Percentiles rank a stretch among this genome's conserved stretches.
These are phyloP conservation scores for Lophiostoma macrostomum DNA, from an alignment of 495 filamentous ascomycete species.

Conservation along the genomic window DNA sequence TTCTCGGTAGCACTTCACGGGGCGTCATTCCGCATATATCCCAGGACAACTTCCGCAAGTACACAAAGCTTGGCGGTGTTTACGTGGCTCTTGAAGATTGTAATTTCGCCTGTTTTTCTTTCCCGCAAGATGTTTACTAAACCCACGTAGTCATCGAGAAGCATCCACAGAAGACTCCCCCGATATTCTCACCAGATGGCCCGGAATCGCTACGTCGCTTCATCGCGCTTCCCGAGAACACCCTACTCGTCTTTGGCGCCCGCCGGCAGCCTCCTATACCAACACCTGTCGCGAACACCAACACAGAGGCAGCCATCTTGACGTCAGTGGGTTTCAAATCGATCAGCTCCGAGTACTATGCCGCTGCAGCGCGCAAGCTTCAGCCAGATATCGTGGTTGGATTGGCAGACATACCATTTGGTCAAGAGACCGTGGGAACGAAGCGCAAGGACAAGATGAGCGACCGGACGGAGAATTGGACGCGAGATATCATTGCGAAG, in stretches of 20 bases:
- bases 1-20: conserved; percentile 72
- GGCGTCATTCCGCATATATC: conserved; percentile 83
- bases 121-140: conserved; percentile 15
- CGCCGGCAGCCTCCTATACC: conserved; percentile 73
- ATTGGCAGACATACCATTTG: conserved; percentile 69
- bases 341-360: conserved; percentile 66
- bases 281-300: conserved; percentile 69
- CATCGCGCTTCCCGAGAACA: conserved; percentile 55
- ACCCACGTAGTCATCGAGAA: conserved; percentile 66
- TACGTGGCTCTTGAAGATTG: conserved; percentile 93
- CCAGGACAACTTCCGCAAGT: conserved; percentile 71
- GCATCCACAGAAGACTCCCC: conserved; percentile 50
- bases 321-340: conserved; percentile 79
- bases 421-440: conserved; percentile 51
- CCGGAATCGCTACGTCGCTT: conserved; percentile 63
- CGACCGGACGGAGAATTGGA: conserved; percentile 74
- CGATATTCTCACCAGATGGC: conserved; percentile 46
- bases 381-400: conserved; percentile 78
- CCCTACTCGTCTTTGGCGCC: conserved; percentile 71
- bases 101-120: conserved; percentile 51
- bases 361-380: conserved; percentile 56
- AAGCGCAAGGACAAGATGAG: conserved; percentile 79
- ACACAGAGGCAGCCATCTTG: conserved; percentile 67
- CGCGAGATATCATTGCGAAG: conserved; percentile 53
- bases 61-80: conserved; percentile 61